Evolutionary conservation across 352 stramenopile genomes (phyloP).

Genomic region (Globisporangium sylvaticum): DNA sequence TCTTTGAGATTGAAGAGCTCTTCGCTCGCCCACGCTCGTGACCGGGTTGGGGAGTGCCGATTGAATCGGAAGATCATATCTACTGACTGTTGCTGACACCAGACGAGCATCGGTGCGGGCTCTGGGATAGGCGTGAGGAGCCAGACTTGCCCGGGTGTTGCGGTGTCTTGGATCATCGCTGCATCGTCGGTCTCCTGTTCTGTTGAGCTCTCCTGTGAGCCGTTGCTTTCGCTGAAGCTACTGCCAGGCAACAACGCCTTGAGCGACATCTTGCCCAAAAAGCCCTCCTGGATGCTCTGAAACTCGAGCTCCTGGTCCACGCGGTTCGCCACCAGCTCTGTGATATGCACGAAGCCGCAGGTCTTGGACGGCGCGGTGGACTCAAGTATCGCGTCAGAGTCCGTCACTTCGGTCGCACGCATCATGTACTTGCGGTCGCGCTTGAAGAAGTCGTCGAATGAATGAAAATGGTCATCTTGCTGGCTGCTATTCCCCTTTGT

Average conservation of each 20-base stretch:
- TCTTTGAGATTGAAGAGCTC: neutral
- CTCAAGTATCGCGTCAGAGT: slow-evolving; percentile 93
- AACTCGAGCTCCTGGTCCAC: slow-evolving; percentile 80
- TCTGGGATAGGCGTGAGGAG: too few species aligned
- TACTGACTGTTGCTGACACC: slow-evolving; percentile 1
- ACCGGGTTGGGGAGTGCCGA: neutral
- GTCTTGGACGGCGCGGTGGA: slow-evolving; percentile 64
- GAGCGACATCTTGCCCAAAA: slow-evolving; percentile 79
- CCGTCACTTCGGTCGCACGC: slow-evolving; percentile 91
- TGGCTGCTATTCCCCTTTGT: neutral
- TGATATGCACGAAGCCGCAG: slow-evolving; percentile 94
- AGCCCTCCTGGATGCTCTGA: slow-evolving; percentile 69
- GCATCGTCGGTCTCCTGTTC: slow-evolving; percentile 30
- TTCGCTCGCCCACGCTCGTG: neutral
- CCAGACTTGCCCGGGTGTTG: too few species aligned
- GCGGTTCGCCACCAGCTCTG: slow-evolving; percentile 74
- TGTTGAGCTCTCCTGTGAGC: neutral
- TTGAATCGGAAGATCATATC: neutral
- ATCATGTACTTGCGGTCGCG: slow-evolving; percentile 89
- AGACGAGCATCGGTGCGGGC: too few species aligned
- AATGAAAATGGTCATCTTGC: too few species aligned
- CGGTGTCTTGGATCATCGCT: slow-evolving; percentile 18
- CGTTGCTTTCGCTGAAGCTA: neutral
- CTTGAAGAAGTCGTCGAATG: slow-evolving; percentile 60
- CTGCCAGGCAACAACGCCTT: slow-evolving; percentile 33